Conservation (phyloP, 2,329 filamentous ascomycete species). For the Metarhizium robertsii region DNA sequence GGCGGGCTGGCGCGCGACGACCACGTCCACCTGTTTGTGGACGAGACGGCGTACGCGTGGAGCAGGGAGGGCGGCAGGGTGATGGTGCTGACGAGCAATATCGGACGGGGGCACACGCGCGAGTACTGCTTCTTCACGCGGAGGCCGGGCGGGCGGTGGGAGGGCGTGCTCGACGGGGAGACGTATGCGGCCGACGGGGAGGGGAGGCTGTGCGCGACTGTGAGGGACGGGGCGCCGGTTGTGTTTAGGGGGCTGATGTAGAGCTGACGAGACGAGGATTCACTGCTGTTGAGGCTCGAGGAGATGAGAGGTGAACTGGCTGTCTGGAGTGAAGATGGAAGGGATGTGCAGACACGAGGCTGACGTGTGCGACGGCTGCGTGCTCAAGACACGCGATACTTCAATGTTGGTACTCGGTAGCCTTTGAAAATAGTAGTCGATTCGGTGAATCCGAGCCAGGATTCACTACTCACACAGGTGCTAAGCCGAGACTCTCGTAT, state of each 20-base stretch:
- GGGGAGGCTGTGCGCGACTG: constrained; percentile 30
- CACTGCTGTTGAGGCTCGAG: too few relatives aligned
- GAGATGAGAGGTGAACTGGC: too few relatives aligned
- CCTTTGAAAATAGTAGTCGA: too few relatives aligned
- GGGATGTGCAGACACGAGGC: too few relatives aligned
- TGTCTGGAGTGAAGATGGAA: too few relatives aligned
- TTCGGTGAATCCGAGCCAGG: too few relatives aligned
- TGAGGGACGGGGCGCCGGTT: constrained; percentile 32
- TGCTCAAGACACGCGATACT: too few relatives aligned
- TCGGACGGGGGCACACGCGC: constrained; percentile 26
- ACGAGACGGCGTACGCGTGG: constrained; percentile 34
- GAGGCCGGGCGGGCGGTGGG: constrained; percentile 28
- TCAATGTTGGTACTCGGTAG: too few relatives aligned
- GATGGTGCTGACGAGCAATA: constrained; percentile 35
- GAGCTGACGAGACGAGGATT: not conserved
- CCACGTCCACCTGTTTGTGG: constrained; percentile 32
- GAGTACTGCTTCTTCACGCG: constrained; percentile 33
- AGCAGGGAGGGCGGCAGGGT: constrained; percentile 32
- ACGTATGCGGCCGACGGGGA: constrained; percentile 27
- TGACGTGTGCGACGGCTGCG: too few relatives aligned
- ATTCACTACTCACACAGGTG: too few relatives aligned
- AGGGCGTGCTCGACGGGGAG: constrained; percentile 25
- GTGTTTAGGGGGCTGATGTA: constrained; percentile 13
- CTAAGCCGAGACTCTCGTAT: too few relatives aligned
- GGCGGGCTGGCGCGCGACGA: constrained; percentile 34